Percentiles rank a stretch among this genome's conserved stretches.
Conservation (phyloP, 164 flowering plant genomes). For the Aristolochia contorta region DNA sequence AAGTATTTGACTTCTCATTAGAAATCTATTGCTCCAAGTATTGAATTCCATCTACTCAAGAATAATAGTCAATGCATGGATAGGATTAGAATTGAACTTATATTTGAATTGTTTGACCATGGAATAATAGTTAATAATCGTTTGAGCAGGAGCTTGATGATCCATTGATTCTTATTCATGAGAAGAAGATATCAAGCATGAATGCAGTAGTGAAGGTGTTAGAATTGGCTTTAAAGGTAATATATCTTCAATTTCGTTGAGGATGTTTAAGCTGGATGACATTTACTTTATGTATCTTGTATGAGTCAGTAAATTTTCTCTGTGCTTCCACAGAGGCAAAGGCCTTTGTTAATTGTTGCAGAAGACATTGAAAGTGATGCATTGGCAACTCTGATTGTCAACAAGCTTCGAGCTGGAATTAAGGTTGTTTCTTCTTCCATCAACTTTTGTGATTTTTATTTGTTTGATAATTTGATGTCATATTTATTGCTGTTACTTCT, state of each 20-base stretch:
- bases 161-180: constrained; percentile 83
- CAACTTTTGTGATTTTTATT: background rate
- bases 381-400: constrained; percentile 75
- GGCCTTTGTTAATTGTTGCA: constrained; percentile 78
- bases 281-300: background rate
- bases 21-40: too few species aligned
- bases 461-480: background rate
- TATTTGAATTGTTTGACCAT: background rate
- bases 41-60: too few species aligned
- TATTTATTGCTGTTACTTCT: background rate
- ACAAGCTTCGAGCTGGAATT: constrained; percentile 91
- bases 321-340: constrained; percentile 52
- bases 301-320: background rate
- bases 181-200: constrained; percentile 75
- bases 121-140: background rate
- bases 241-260: background rate
- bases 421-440: constrained; percentile 34
- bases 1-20: constrained; percentile 15
- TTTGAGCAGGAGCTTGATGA: constrained; percentile 71
- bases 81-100: too few species aligned
- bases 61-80: too few species aligned
- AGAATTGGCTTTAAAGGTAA: constrained; percentile 85
- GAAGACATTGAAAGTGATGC: constrained; percentile 98
- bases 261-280: background rate
- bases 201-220: constrained; percentile 78